Evolutionary conservation across 1,284 basidiomycete genomes (phyloP), one percentile per base, ranked within the genome.

Genomic region (Leccinum subspadiceum): DNA sequence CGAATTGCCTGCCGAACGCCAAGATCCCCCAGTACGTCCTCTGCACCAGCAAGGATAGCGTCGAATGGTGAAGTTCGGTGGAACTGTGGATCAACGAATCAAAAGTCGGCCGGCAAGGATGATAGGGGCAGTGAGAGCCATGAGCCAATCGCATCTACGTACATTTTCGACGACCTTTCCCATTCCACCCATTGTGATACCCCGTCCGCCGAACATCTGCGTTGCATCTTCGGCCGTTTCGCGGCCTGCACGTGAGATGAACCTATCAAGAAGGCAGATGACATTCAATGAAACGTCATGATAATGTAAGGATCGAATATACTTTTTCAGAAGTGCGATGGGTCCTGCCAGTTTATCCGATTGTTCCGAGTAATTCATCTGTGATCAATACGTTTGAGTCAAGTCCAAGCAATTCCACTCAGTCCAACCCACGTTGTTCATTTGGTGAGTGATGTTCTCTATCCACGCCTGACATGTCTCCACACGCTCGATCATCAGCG

Each of bases 391-490:
- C n/a, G 26, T 62, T 48, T 13, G 8, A 37, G 12, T 41, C 49
- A 59, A 29, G 33, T 60, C 29, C 37, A 49, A 4, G 15, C 26
- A 10, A 53, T 39, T 51, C 60, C 35, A 44, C 31, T 5, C 57
- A 50, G 56, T 46, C 49, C 51, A 74, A 69, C 80, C 46, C 70
- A 94, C 92, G 72, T 95, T 88, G 75, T 90, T 92, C 94, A 96
- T 97, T 74, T 97, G 94, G 72, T 89, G 85, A 24, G 95, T 96
- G 56, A 96, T 80, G 54, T 78, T 83, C 78, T 98, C 96, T 35
- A 96, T 82, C 94, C 94, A 98, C 57, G 87, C 86, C 73, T 97
- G 95, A 59, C 85, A 86, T 0, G 90, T 85, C 76, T 98, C 95
- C 51, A 93, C 85, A 58, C 94, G 88, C 57, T 91, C 87, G 59